Evolutionary conservation across 352 stramenopile species (phyloP), one percentile per base, ranked within the genome.

Genomic region (Globisporangium mamillatum): DNA sequence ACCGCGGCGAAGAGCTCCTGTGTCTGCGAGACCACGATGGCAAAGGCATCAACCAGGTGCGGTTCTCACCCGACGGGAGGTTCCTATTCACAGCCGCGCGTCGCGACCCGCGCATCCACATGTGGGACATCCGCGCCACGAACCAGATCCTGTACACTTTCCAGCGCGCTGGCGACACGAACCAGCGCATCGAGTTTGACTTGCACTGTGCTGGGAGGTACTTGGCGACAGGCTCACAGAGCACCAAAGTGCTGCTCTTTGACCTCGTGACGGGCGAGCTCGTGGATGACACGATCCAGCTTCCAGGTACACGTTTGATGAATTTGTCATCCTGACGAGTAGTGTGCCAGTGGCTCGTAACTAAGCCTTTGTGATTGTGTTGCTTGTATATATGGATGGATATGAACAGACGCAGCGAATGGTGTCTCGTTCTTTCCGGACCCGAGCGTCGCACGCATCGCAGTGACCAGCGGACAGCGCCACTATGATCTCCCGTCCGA

Each of bases 71-170:
- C 8, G 84, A 90, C 71, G 91, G 89, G 0, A 75, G 74, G 10
- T 89, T 84, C 34, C 69, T 97, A 7, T 94, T 86, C 65, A 95
- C 86, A 7, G 84, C 83, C 57, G 84, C 86, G 9, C 79, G 91
- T 18, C 79, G 81, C 8, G 87, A 97, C 68, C 68, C 68, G 34
- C 70, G 63, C 22, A 91, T 97, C 46, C 79, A 93, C n/a, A 92
- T 83, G 69, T 97, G 89, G 88, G 91, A 97, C 73, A 86, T 97
- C 22, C 88, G 91, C 46, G 74, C 79, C 14, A 81, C 82, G 22
- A 89, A 81, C 27, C 70, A 87, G 62, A 88, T 92, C 66, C 64
- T 92, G 27, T 70, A 89, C 46, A 81, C 79, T 53, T 90, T 93
- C 48, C 63, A 80, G 50, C 77, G 87, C 10, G 69, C 81, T 3